These are phyloP conservation scores for Trichoderma guizhouense DNA, from an alignment of 2,329 filamentous ascomycete species.

Conservation along the genomic window DNA sequence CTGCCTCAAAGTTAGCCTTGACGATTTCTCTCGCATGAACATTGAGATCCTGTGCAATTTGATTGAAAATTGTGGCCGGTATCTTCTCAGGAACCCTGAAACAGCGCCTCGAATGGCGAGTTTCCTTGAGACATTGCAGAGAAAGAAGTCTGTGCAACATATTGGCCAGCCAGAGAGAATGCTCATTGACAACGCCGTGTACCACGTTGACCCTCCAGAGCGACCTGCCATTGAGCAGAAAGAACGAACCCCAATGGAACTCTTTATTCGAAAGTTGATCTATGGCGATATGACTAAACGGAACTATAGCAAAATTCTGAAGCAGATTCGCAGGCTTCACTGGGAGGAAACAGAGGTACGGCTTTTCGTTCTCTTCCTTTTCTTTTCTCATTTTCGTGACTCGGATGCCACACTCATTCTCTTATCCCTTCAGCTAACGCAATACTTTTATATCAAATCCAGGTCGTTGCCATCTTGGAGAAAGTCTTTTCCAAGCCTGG, in stretches of 20 bases:
- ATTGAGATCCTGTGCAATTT: slow-evolving; percentile 98
- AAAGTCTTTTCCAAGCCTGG: slow-evolving; percentile 95
- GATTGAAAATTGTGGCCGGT: slow-evolving; percentile 93
- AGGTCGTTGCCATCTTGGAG: slow-evolving; percentile 72
- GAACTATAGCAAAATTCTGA: slow-evolving; percentile 88
- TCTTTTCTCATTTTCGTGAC: background rate
- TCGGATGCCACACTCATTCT: background rate
- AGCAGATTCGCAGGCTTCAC: slow-evolving; percentile 90
- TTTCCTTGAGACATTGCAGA: slow-evolving; percentile 89
- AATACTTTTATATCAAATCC: background rate
- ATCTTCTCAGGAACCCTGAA: slow-evolving; percentile 86
- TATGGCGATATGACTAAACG: slow-evolving; percentile 93
- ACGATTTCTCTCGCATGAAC: slow-evolving; percentile 98
- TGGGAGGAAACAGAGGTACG: slow-evolving; percentile 87
- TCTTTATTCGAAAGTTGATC: slow-evolving; percentile 88
- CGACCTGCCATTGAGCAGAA: slow-evolving; percentile 94
- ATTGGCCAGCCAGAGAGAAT: slow-evolving; percentile 94
- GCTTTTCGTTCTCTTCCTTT: background rate
- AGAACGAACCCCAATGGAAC: slow-evolving; percentile 86
- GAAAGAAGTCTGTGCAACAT: slow-evolving; percentile 94
- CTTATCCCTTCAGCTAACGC: background rate
- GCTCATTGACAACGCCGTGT: slow-evolving; percentile 96
- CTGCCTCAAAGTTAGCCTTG: slow-evolving; percentile 93
- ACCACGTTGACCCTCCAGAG: slow-evolving; percentile 95
- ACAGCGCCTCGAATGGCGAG: slow-evolving; percentile 90